A percentile compares a stretch with the other conserved stretches of the same genome.
Evolutionary conservation across 768 basidiomycete genomes (phyloP).

Genomic region (Agaricus blazei): DNA sequence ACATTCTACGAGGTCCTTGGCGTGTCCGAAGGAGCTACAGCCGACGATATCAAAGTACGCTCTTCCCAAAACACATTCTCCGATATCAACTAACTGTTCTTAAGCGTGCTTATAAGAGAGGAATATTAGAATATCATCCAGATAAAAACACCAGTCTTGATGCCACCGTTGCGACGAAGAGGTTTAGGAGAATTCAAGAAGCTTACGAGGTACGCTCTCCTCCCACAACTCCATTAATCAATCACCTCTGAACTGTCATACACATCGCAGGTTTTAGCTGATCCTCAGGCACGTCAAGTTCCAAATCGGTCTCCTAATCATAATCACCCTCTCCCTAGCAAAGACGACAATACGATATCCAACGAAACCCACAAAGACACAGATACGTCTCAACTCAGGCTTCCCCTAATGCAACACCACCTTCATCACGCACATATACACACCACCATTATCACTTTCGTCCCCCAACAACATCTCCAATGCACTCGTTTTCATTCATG

Average conservation of each 20-base stretch:
- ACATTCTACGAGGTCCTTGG: slow-evolving; percentile 18
- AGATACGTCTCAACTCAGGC: no score
- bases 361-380: no score
- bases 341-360: slow-evolving; percentile 2
- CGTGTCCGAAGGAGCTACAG: slow-evolving; percentile 13
- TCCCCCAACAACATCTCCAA: background rate
- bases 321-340: background rate
- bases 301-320: no score
- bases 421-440: background rate
- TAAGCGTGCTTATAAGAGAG: slow-evolving; percentile 59
- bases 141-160: slow-evolving; percentile 65
- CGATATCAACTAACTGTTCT: background rate
- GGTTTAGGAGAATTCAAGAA: slow-evolving; percentile 67
- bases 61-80: background rate
- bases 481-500: slow-evolving; percentile 1
- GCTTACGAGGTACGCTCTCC: slow-evolving; percentile 60
- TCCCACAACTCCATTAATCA: background rate
- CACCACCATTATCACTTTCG: background rate
- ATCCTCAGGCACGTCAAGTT: background rate
- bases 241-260: background rate
- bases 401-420: no score
- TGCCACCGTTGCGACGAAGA: slow-evolving; percentile 57
- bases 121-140: slow-evolving; percentile 61
- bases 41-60: slow-evolving; percentile 17
- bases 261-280: background rate